These are phyloP conservation scores for Tolypocladium guangdongense DNA, from an alignment of 2,329 filamentous ascomycete species.

Conservation along the genomic window DNA sequence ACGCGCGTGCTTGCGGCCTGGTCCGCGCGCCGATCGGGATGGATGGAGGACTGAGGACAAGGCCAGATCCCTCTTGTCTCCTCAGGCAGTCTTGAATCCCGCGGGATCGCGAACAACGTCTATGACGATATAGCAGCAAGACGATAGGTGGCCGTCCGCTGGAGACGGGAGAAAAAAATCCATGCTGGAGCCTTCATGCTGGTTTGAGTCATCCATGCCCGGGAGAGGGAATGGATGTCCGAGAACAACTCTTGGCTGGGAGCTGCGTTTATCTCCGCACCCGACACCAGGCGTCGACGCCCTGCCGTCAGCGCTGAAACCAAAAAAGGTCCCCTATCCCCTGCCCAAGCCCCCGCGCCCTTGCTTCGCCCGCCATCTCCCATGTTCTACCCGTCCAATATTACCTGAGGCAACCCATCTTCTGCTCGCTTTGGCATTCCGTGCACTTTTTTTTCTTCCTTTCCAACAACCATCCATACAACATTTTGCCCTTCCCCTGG, in stretches of 20 bases:
- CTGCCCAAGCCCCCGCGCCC: neutral
- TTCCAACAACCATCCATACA: slow-evolving; percentile 2
- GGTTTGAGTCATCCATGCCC: too few relatives aligned
- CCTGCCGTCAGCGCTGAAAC: neutral
- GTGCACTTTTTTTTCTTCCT: slow-evolving; percentile 7
- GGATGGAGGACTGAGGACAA: neutral
- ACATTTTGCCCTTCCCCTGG: slow-evolving; percentile 14
- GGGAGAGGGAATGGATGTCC: neutral
- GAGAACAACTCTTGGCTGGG: neutral
- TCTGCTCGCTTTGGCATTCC: neutral
- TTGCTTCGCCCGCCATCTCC: neutral
- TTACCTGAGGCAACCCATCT: neutral
- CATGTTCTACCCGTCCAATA: slow-evolving; percentile 2
- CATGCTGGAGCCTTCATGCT: neutral
- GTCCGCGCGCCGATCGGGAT: neutral
- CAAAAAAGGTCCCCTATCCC: slow-evolving; percentile 1
- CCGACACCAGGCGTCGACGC: neutral
- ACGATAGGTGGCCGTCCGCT: neutral
- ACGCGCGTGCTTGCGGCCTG: slow-evolving; percentile 8
- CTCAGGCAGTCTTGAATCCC: neutral
- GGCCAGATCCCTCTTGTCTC: neutral
- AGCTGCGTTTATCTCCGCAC: neutral
- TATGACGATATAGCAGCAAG: neutral
- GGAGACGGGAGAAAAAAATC: neutral
- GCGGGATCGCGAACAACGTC: neutral